Percentiles rank a stretch among this genome's conserved stretches.
Conservation (phyloP, 352 stramenopile species). For the Elongisporangium prolatum region DNA sequence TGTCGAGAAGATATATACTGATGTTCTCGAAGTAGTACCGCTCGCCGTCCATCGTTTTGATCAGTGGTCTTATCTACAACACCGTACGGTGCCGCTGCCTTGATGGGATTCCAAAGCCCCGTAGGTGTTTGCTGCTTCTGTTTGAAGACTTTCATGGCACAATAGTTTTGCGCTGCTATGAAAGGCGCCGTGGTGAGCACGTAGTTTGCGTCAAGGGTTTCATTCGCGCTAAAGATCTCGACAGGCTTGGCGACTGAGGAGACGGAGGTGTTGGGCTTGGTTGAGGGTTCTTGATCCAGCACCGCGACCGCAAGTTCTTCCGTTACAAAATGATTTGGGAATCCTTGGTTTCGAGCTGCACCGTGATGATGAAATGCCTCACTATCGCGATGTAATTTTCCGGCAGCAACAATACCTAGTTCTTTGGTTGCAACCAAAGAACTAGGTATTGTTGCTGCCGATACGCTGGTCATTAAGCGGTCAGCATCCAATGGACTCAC, state of each 20-base stretch:
- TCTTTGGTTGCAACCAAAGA: constrained; percentile 5
- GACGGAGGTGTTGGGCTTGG: background rate
- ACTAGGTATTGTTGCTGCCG: background rate
- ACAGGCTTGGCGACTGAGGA: constrained; percentile 12
- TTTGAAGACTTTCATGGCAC: constrained; percentile 26
- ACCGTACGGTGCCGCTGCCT: constrained; percentile 16
- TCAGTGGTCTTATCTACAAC: constrained; percentile 3
- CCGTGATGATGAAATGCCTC: constrained; percentile 51
- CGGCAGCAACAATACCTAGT: too few relatives aligned
- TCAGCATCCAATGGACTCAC: background rate
- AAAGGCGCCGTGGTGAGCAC: constrained; percentile 44
- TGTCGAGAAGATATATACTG: background rate
- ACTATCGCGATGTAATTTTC: constrained; percentile 49
- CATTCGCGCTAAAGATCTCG: constrained; percentile 46
- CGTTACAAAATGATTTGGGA: constrained; percentile 46
- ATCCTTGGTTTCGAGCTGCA: constrained; percentile 41
- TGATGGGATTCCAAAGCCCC: constrained; percentile 45
- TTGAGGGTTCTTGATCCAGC: background rate
- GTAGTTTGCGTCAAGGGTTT: constrained; percentile 68
- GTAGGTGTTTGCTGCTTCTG: constrained; percentile 13
- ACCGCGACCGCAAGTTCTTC: background rate
- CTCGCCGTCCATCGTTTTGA: background rate
- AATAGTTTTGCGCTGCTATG: constrained; percentile 55
- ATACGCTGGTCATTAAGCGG: background rate
- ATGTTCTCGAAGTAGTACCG: background rate